Evolutionary conservation across 805 yeast genomes (phyloP), one percentile per base, ranked within the genome.

Genomic region (Blastobotrys mokoenaii): DNA sequence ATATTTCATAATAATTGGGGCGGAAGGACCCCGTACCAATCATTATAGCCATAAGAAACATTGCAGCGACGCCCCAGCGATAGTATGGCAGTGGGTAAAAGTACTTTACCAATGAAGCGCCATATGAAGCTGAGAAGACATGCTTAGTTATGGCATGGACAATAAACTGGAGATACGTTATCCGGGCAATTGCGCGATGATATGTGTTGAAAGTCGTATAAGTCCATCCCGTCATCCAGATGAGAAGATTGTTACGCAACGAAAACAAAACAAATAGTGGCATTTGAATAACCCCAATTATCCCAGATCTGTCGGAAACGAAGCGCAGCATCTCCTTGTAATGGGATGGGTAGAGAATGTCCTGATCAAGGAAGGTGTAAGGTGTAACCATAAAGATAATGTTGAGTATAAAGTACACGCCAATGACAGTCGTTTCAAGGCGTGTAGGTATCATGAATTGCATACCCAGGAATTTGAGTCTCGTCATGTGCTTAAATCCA

Each of bases 221-320:
- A 12, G 67, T 66, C 81, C 82, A 76, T 20, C 81, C 74, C 1
- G 85, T 76, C 14, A 75, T 14, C 75, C 76, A 75, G 48, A 73
- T 78, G 46, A 80, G 59, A 41, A 81, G 59, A 55, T 80, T 80
- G 60, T 80, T 80, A 53, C 85, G 64, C 36, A 83, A 77, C 1
- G 84, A 79, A 56, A 80, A 78, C 41, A 79, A 60, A 29, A 77
- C 64, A 38, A 79, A 50, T 38, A 77, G 59, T 2, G 86, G 85
- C 32, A 71, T 38, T 47, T 66, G 61, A 63, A 71, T 60, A n/a
- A 71, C 67, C 2, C 69, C 59, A 38, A 77, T 56, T 22, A 79
- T 69, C 2, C 79, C 83, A 1, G 79, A 54, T 54, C 85, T 66
- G 52, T 77, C 93, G 3, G 74, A 73, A 40, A 63, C 52, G 49